Conservation (phyloP, 2,329 filamentous ascomycete genomes). For the Coleophoma eucalyptorum region DNA sequence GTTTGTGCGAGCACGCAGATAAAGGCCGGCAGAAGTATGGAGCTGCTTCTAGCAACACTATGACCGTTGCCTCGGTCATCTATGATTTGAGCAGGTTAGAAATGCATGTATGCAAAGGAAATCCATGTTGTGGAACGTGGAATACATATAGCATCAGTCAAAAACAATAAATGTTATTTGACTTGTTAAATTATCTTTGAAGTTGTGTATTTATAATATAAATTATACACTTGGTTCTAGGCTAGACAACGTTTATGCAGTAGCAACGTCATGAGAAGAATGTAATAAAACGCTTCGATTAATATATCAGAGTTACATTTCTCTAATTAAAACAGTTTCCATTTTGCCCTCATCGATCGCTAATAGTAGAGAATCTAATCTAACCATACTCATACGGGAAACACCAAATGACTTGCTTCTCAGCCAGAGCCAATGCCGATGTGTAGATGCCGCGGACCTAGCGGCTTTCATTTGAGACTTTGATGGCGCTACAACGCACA, state of each 20-base stretch:
- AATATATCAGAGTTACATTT: neutral
- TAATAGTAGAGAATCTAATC: neutral
- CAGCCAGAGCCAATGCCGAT: neutral
- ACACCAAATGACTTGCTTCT: neutral
- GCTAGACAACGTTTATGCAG: no score
- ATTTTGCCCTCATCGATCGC: neutral
- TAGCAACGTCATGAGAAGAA: no score
- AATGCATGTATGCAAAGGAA: neutral
- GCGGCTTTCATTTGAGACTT: neutral
- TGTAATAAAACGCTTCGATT: no score
- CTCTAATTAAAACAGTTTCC: neutral
- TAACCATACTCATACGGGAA: neutral
- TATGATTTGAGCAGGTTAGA: neutral
- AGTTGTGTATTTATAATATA: no score
- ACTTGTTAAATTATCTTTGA: no score
- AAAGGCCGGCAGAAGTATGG: neutral
- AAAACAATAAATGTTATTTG: no score
- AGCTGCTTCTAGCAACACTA: neutral
- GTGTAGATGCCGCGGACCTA: neutral
- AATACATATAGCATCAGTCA: neutral
- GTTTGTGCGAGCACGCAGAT: neutral
- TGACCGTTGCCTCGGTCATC: neutral
- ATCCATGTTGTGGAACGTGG: neutral
- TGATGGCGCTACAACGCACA: neutral
- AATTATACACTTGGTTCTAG: no score